Percentiles rank a stretch among this genome's conserved stretches.
Conservation (phyloP, 2,329 filamentous ascomycete species). For the Phyllosticta citribraziliensis region DNA sequence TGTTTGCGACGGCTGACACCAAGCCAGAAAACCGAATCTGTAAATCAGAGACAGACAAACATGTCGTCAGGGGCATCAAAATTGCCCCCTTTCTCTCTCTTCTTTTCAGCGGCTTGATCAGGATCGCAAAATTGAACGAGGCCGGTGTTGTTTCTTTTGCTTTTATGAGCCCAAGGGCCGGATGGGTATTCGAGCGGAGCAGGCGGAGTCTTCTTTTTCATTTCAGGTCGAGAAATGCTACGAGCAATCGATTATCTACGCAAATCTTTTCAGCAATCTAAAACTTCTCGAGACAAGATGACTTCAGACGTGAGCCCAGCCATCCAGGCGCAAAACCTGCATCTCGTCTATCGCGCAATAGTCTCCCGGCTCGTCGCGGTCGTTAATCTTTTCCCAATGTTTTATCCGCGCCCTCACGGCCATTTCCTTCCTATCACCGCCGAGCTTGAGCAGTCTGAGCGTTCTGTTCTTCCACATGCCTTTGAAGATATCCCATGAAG, state of each 20-base stretch:
- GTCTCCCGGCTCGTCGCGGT: slow-evolving; percentile 17
- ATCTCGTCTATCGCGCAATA: slow-evolving; percentile 31
- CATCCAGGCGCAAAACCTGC: slow-evolving; percentile 26
- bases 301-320: slow-evolving; percentile 27
- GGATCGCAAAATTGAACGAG: not conserved
- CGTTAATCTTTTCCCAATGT: slow-evolving; percentile 7
- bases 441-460: not conserved
- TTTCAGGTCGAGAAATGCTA: not conserved
- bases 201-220: not conserved
- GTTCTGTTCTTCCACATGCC: slow-evolving; percentile 19
- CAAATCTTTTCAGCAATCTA: no score
- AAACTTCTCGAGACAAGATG: not conserved
- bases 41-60: not conserved
- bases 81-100: not conserved
- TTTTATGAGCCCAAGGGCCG: not conserved
- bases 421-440: slow-evolving; percentile 3
- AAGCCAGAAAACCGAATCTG: not conserved
- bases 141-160: not conserved
- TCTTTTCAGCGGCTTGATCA: not conserved
- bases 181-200: not conserved
- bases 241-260: not conserved
- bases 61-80: no score
- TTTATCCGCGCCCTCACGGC: slow-evolving; percentile 7
- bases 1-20: not conserved
- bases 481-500: slow-evolving; percentile 2